These are phyloP conservation scores for Ambrosiella xylebori DNA, from an alignment of 2,329 filamentous ascomycete species.

Conservation along the genomic window DNA sequence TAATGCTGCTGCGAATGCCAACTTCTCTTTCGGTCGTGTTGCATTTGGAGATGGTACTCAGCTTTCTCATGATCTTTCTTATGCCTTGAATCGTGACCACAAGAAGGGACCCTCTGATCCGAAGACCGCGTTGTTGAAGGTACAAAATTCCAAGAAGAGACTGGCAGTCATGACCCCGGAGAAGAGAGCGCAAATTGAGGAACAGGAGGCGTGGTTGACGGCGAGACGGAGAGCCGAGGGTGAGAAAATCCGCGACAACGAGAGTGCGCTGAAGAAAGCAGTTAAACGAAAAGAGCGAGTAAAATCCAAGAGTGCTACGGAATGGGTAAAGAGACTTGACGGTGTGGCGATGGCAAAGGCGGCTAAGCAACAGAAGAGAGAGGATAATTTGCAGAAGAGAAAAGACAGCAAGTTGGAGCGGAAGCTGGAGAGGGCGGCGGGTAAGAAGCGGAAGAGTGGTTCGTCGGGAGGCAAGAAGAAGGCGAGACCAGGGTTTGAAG, in stretches of 20 bases:
- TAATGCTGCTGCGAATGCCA: slow-evolving; percentile 20
- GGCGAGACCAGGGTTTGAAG: slow-evolving; percentile 12
- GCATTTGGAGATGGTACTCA: slow-evolving; percentile 74
- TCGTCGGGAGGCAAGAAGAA: slow-evolving; percentile 8
- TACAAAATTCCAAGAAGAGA: slow-evolving; percentile 72
- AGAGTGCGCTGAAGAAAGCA: slow-evolving; percentile 76
- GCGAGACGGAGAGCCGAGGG: slow-evolving; percentile 80
- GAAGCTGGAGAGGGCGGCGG: slow-evolving; percentile 28
- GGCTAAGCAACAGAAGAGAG: slow-evolving; percentile 65
- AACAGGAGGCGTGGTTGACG: slow-evolving; percentile 89
- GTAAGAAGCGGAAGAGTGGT: slow-evolving; percentile 12
- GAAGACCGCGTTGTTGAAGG: slow-evolving; percentile 68
- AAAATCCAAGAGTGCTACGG: slow-evolving; percentile 82
- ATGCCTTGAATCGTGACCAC: slow-evolving; percentile 35
- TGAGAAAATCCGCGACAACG: slow-evolving; percentile 76
- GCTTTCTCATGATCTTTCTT: slow-evolving; percentile 55
- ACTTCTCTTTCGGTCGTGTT: slow-evolving; percentile 81
- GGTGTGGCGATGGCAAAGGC: slow-evolving; percentile 61
- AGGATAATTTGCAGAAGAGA: slow-evolving; percentile 59
- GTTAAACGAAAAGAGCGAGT: slow-evolving; percentile 79
- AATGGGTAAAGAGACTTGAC: slow-evolving; percentile 60
- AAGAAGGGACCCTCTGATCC: slow-evolving; percentile 72
- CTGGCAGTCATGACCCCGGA: slow-evolving; percentile 57
- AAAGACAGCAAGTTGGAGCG: slow-evolving; percentile 52
- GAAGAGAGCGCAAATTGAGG: slow-evolving; percentile 71